phyloP scores from a whole-genome alignment of 345 rosid species.

The Dimocarpus longan region DNA sequence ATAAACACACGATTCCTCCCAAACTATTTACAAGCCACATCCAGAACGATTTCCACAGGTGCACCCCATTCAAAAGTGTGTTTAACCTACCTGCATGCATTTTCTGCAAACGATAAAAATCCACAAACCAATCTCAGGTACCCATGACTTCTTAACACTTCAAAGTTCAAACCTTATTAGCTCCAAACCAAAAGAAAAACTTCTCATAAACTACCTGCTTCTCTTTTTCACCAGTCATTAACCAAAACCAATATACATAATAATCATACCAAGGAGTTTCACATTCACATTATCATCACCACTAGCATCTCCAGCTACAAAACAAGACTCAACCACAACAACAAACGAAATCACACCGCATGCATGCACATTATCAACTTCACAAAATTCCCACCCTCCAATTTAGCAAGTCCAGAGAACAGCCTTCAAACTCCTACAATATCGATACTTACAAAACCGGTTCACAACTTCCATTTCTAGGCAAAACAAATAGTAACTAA shows the following conservation, averaged over 20 bases:
- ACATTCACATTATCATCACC: not conserved
- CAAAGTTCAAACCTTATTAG: not conserved
- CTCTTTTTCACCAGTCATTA: not conserved
- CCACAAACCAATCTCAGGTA: slow-evolving; percentile 4
- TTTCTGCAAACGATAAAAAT: not conserved
- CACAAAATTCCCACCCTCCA: slow-evolving; percentile 4
- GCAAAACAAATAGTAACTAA: not conserved
- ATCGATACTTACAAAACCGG: not conserved
- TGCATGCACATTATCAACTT: not conserved
- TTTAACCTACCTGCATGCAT: not conserved
- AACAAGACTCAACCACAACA: not conserved
- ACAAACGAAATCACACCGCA: not conserved
- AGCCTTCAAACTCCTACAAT: not conserved
- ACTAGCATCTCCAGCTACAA: not conserved
- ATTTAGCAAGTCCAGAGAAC: slow-evolving; percentile 12
- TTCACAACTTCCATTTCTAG: slow-evolving; percentile 12
- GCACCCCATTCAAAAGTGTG: not conserved
- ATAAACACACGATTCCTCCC: not conserved
- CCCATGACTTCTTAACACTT: not conserved
- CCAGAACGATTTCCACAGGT: not conserved
- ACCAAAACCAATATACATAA: not conserved
- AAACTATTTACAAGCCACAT: not conserved
- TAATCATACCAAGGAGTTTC: not conserved
- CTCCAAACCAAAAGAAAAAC: not conserved
- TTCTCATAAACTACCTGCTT: not conserved